Conservation (phyloP, 1,284 basidiomycete species). For the Trichosporon coremiiforme region DNA sequence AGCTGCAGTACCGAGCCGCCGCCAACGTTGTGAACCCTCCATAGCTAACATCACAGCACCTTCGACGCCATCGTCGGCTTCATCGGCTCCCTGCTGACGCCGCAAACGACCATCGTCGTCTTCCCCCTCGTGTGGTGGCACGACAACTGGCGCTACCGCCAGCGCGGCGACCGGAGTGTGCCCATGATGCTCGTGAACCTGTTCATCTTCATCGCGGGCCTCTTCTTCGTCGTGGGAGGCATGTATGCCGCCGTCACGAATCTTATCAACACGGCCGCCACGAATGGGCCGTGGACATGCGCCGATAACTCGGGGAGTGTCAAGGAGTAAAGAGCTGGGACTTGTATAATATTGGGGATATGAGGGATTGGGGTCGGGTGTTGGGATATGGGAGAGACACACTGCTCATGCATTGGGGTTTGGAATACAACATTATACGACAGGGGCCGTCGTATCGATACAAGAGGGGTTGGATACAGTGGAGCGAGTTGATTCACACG, state of each 20-base stretch:
- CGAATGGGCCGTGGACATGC: constrained; percentile 42
- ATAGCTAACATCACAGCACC: not conserved
- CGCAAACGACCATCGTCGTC: constrained; percentile 30
- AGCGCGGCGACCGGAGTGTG: not conserved
- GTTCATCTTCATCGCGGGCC: constrained; percentile 34
- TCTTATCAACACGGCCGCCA: constrained; percentile 34
- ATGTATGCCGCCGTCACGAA: constrained; percentile 44
- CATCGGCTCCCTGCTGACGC: constrained; percentile 41
- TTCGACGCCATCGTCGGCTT: constrained; percentile 31
- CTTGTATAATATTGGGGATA: not conserved
- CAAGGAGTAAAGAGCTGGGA: not conserved
- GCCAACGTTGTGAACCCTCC: not conserved
- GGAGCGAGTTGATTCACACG: no score
- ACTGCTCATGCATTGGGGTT: no score
- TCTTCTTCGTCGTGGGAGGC: constrained; percentile 39
- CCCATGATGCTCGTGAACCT: constrained; percentile 21
- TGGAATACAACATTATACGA: no score
- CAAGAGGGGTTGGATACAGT: no score
- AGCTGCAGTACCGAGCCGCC: not conserved
- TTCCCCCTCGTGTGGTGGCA: constrained; percentile 42
- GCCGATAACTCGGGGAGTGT: constrained; percentile 35
- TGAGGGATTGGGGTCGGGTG: no score
- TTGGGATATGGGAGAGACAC: no score
- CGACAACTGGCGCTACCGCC: constrained; percentile 37
- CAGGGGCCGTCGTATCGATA: no score